Percentiles rank a stretch among this genome's conserved stretches.
phyloP scores from a whole-genome alignment of 768 basidiomycete species.

The Termitomyces sp. region DNA sequence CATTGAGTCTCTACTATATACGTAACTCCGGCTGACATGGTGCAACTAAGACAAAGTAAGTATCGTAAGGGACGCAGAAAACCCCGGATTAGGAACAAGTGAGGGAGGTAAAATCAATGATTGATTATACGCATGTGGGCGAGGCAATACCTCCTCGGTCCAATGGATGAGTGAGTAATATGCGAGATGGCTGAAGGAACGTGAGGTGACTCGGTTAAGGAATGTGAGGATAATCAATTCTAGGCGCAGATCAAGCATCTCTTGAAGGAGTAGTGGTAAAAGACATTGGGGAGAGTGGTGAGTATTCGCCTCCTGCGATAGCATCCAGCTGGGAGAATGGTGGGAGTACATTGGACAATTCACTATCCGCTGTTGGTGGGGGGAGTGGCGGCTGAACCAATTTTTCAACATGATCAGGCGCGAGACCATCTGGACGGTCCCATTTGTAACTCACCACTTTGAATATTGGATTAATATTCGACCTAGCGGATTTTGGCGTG shows the following conservation, averaged over 20 bases:
- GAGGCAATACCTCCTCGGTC: constrained; percentile 39
- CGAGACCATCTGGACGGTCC: constrained; percentile 29
- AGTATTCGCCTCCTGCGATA: constrained; percentile 71
- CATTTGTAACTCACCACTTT: constrained; percentile 72
- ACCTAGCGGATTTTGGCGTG: constrained; percentile 61
- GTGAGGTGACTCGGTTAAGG: constrained; percentile 18
- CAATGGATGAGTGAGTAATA: constrained; percentile 24
- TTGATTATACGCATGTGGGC: constrained; percentile 30
- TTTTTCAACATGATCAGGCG: constrained; percentile 26
- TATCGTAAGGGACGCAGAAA: constrained; percentile 27
- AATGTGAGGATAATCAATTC: constrained; percentile 15
- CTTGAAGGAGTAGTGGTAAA: constrained; percentile 41
- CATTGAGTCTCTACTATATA: constrained; percentile 46
- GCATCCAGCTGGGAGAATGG: constrained; percentile 82
- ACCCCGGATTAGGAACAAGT: constrained; percentile 21
- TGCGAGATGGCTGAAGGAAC: constrained; percentile 16
- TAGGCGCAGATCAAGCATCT: constrained; percentile 33
- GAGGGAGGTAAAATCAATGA: constrained; percentile 26
- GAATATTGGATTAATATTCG: constrained; percentile 82
- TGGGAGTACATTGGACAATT: constrained; percentile 21
- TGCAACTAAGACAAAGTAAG: constrained; percentile 39
- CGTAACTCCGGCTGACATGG: constrained; percentile 39
- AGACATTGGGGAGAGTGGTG: constrained; percentile 72
- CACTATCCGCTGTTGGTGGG: constrained; percentile 30
- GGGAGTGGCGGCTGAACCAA: constrained; percentile 49